Conservation (phyloP, 2,329 filamentous ascomycete genomes). For the Albifimbria verrucaria region DNA sequence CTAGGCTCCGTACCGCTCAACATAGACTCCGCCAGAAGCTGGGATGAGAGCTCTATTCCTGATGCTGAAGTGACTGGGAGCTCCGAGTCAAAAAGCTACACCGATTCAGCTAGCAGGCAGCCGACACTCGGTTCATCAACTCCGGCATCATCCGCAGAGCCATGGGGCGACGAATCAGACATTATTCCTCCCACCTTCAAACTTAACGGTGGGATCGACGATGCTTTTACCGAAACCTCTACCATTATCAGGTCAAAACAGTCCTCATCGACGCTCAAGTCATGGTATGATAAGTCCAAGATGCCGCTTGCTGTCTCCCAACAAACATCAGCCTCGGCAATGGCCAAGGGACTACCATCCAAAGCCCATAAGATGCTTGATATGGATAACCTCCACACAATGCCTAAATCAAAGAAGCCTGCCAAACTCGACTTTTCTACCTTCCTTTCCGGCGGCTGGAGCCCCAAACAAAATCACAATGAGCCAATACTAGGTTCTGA, state of each 20-base stretch:
- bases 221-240: slow-evolving; percentile 28
- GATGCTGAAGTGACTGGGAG: slow-evolving; percentile 43
- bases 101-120: slow-evolving; percentile 2
- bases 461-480: slow-evolving; percentile 26
- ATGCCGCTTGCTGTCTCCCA: slow-evolving; percentile 55
- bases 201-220: slow-evolving; percentile 14
- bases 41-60: slow-evolving; percentile 42
- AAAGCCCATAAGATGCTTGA: slow-evolving; percentile 46
- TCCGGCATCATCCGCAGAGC: background rate
- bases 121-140: background rate
- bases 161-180: slow-evolving; percentile 46
- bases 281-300: slow-evolving; percentile 55
- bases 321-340: slow-evolving; percentile 56
- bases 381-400: slow-evolving; percentile 30
- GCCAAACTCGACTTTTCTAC: slow-evolving; percentile 46
- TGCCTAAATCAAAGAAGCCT: slow-evolving; percentile 38
- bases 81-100: slow-evolving; percentile 23
- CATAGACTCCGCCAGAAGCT: slow-evolving; percentile 34
- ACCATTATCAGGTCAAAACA: slow-evolving; percentile 42
- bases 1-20: slow-evolving; percentile 44
- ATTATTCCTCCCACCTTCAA: slow-evolving; percentile 34
- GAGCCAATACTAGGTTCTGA: slow-evolving; percentile 32
- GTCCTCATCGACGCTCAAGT: slow-evolving; percentile 53
- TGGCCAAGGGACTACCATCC: slow-evolving; percentile 51
- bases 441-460: slow-evolving; percentile 33